Conservation (phyloP, 208 protist genomes). For the Lotmaria passim region DNA sequence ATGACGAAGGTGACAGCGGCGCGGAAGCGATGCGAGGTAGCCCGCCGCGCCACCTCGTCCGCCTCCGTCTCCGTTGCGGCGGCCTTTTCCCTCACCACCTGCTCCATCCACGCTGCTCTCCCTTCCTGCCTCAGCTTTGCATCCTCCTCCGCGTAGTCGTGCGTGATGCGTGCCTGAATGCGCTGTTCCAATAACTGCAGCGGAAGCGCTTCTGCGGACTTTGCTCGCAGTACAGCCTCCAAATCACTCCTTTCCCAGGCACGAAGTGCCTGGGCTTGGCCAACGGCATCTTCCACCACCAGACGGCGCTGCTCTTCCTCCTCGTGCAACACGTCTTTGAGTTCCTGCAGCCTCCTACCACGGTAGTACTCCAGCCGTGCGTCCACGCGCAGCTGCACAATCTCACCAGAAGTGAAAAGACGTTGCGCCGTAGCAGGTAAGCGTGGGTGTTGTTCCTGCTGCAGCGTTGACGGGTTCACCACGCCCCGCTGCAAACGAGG, state of each 20-base stretch:
- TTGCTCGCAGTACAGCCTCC: constrained; percentile 16
- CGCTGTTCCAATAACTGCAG: constrained; percentile 33
- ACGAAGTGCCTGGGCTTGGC: constrained; percentile 8
- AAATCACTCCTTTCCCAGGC: not conserved
- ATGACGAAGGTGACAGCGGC: constrained; percentile 67
- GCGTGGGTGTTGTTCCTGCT: not conserved
- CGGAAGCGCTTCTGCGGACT: constrained; percentile 11
- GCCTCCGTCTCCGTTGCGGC: not conserved
- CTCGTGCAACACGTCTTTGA: constrained; percentile 10
- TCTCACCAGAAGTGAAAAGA: constrained; percentile 26
- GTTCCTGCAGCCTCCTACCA: constrained; percentile 14
- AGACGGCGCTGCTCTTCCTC: constrained; percentile 25
- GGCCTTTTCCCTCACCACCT: constrained; percentile 21
- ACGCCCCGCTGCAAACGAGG: too few species aligned
- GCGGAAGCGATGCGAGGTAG: constrained; percentile 36
- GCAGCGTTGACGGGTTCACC: not conserved
- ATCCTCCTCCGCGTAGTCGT: constrained; percentile 16
- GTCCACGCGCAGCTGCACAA: constrained; percentile 19
- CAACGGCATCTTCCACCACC: constrained; percentile 10
- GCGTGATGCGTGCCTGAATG: constrained; percentile 19
- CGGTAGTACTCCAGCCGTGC: constrained; percentile 18
- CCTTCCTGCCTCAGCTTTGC: constrained; percentile 49
- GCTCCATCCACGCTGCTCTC: constrained; percentile 58
- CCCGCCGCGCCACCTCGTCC: constrained; percentile 24
- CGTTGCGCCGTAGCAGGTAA: constrained; percentile 18